phyloP scores from a whole-genome alignment of 169 alveolate species.

The Perkinsus olseni region DNA sequence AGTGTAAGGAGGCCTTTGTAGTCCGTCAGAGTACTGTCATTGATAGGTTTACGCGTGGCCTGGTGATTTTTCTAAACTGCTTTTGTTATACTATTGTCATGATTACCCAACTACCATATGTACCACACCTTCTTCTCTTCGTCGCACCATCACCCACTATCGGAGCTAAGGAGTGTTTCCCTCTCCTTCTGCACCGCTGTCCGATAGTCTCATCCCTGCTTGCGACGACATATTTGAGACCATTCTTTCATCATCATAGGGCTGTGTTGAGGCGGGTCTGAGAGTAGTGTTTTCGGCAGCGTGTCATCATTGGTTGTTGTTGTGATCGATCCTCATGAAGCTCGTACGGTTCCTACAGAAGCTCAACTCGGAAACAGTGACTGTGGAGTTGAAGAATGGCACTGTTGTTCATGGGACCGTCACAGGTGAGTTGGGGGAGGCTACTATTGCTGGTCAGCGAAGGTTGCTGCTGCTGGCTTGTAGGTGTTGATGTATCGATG shows the following conservation, averaged over 20 bases:
- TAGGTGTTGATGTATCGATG: constrained; percentile 96
- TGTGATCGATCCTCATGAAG: constrained; percentile 68
- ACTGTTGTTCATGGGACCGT: constrained; percentile 12
- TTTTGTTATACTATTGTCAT: background rate
- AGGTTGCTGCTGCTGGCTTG: constrained; percentile 18
- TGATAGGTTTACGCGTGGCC: too few relatives aligned
- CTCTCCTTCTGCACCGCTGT: background rate
- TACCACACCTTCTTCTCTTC: background rate
- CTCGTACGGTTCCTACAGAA: constrained; percentile 92
- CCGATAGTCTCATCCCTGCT: too few relatives aligned
- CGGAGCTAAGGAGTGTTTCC: background rate
- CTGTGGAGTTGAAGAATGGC: constrained; percentile 95
- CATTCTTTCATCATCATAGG: background rate
- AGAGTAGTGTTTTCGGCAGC: background rate
- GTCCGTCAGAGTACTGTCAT: too few relatives aligned
- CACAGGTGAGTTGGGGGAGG: background rate
- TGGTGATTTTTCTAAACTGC: background rate
- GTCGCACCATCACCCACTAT: background rate
- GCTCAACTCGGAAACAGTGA: constrained; percentile 89
- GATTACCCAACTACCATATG: background rate
- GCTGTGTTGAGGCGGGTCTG: background rate
- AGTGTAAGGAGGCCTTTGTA: background rate
- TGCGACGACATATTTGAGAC: background rate
- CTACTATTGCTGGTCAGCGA: background rate
- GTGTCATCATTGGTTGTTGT: background rate